Percentiles rank a stretch among this genome's conserved stretches.
These are phyloP conservation scores for Pichia sp. DNA, from an alignment of 1,139 yeast species.

Conservation along the genomic window DNA sequence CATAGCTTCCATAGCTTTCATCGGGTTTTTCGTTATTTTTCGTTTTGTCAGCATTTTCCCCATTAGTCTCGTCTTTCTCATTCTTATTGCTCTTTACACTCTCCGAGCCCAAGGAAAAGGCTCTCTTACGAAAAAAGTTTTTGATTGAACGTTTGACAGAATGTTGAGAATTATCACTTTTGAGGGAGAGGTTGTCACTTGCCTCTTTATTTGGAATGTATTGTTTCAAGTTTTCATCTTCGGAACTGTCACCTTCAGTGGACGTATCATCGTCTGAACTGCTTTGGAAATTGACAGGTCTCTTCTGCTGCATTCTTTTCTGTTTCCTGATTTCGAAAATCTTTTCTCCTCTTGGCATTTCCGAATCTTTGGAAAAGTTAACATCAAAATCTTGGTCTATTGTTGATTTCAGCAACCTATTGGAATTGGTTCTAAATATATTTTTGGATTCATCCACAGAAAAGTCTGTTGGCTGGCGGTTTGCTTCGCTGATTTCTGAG, in stretches of 20 bases:
- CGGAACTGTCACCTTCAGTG: slow-evolving; percentile 23
- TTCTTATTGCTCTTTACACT: slow-evolving; percentile 7
- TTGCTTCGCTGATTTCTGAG: background rate
- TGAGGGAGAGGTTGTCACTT: slow-evolving; percentile 7
- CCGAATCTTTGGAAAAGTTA: slow-evolving; percentile 27
- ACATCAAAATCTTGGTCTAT: slow-evolving; percentile 30
- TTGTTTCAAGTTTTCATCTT: background rate
- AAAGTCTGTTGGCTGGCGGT: background rate
- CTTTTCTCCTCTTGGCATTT: slow-evolving; percentile 8
- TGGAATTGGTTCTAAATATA: background rate
- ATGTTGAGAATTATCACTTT: slow-evolving; percentile 4
- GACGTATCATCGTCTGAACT: slow-evolving; percentile 25
- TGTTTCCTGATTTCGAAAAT: slow-evolving; percentile 12
- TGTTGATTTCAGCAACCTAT: slow-evolving; percentile 4
- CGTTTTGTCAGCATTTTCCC: background rate
- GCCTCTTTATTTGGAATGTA: background rate
- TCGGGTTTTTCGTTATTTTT: background rate
- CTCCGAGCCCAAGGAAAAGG: slow-evolving; percentile 13
- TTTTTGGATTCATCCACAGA: background rate
- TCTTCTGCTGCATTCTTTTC: slow-evolving; percentile 8
- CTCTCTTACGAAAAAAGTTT: slow-evolving; percentile 14
- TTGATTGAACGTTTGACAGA: slow-evolving; percentile 8
- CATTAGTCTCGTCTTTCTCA: background rate
- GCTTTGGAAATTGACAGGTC: slow-evolving; percentile 8
- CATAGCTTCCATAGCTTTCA: background rate